Evolutionary conservation across 495 filamentous ascomycete species (phyloP).

Genomic region (Aspergillus heteromorphus): DNA sequence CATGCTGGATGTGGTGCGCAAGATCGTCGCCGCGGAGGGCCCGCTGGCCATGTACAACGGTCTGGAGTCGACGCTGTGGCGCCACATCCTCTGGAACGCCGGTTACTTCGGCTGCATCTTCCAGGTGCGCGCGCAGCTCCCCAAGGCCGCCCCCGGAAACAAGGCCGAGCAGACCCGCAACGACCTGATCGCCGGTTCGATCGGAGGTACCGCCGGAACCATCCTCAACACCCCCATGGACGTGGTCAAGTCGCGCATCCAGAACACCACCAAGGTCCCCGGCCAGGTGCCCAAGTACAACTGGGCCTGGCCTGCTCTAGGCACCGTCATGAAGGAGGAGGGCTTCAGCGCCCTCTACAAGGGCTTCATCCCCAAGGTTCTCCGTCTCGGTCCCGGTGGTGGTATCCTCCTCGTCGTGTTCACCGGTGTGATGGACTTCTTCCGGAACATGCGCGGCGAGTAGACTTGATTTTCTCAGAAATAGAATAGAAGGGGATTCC

Average conservation of each 20-base stretch:
- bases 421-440: conserved; percentile 92
- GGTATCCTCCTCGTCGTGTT: conserved; percentile 92
- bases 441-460: conserved; percentile 49
- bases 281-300: conserved; percentile 89
- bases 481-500: no score
- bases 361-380: conserved; percentile 93
- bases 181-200: conserved; percentile 77
- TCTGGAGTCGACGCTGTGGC: conserved; percentile 92
- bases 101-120: conserved; percentile 99
- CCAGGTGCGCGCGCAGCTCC: conserved; percentile 82
- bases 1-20: conserved; percentile 81
- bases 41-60: conserved; percentile 90
- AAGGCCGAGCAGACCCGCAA: conserved; percentile 78
- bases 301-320: conserved; percentile 88
- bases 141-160: conserved; percentile 59
- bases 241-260: conserved; percentile 95
- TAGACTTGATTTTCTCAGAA: no score
- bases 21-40: conserved; percentile 81
- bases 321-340: conserved; percentile 85
- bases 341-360: conserved; percentile 92
- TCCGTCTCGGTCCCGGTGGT: conserved; percentile 81
- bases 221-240: conserved; percentile 96
- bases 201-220: conserved; percentile 89
- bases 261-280: conserved; percentile 78
- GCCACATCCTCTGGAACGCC: conserved; percentile 94